Evolutionary conservation across 441 rosid species (phyloP).

Genomic region (Gossypium armourianum): DNA sequence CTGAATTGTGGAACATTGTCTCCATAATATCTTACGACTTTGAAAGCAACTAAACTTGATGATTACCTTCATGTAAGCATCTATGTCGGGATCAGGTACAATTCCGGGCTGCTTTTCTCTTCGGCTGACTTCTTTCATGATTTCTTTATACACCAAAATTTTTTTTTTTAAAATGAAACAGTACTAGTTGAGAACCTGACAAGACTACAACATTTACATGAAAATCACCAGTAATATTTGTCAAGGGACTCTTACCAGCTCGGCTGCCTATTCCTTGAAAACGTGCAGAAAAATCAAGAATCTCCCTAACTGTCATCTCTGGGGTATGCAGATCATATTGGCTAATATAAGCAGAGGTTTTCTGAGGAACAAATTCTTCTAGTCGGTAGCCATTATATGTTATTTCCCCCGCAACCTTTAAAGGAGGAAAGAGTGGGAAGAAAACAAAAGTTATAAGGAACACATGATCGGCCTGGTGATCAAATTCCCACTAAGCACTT

Average conservation of each 20-base stretch:
- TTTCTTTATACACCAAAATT: constrained; percentile 21
- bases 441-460: background rate
- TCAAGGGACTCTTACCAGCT: constrained; percentile 27
- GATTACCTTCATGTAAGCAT: constrained; percentile 57
- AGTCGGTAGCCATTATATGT: constrained; percentile 33
- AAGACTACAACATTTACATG: background rate
- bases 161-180: background rate
- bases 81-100: constrained; percentile 43
- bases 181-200: background rate
- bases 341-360: constrained; percentile 43
- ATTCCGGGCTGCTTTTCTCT: constrained; percentile 40
- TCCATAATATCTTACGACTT: too few species aligned
- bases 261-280: constrained; percentile 44
- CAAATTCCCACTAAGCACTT: background rate
- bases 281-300: constrained; percentile 40
- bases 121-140: constrained; percentile 37
- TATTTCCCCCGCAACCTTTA: constrained; percentile 34
- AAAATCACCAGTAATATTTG: background rate
- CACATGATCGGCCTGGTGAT: background rate
- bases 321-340: constrained; percentile 45
- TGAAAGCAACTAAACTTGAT: background rate
- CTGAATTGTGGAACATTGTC: too few species aligned
- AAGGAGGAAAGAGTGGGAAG: background rate
- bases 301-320: constrained; percentile 57
- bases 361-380: constrained; percentile 39